A percentile compares a stretch with the other conserved stretches of the same genome.
These are phyloP conservation scores for Chytriomyces sp. DNA, from an alignment of 192 early-diverging fungal genomes.

Conservation along the genomic window DNA sequence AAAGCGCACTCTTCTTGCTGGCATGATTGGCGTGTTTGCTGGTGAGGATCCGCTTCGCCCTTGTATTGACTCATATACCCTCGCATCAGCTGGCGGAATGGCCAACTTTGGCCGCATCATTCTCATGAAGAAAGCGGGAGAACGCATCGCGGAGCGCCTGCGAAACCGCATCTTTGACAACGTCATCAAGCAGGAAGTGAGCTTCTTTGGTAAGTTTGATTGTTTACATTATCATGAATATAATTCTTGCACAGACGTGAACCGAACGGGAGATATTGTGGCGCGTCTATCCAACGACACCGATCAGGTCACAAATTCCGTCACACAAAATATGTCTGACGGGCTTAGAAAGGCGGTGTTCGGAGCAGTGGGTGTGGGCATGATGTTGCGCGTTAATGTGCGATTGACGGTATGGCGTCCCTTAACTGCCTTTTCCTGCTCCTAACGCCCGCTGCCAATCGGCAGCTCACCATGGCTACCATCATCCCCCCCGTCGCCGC, in stretches of 20 bases:
- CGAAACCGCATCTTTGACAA: slow-evolving; percentile 34
- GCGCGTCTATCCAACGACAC: slow-evolving; percentile 79
- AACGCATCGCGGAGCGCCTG: slow-evolving; percentile 41
- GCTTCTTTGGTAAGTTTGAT: slow-evolving; percentile 28
- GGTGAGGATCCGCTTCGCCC: too few species aligned
- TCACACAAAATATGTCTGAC: slow-evolving; percentile 75
- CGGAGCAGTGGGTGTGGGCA: too few species aligned
- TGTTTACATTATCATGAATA: neutral
- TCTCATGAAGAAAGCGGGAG: slow-evolving; percentile 38
- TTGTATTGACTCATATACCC: too few species aligned
- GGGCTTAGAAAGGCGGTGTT: too few species aligned
- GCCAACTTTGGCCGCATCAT: slow-evolving; percentile 45
- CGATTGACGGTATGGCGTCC: slow-evolving; percentile 12
- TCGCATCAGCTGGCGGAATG: slow-evolving; percentile 40
- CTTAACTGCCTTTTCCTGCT: too few species aligned
- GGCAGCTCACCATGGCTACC: slow-evolving; percentile 63
- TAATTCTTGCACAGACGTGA: slow-evolving; percentile 45
- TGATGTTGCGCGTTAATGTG: slow-evolving; percentile 50
- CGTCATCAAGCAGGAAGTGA: slow-evolving; percentile 44
- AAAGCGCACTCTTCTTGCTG: too few species aligned
- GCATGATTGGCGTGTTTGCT: too few species aligned
- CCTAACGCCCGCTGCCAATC: too few species aligned
- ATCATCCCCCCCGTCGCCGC: slow-evolving; percentile 74
- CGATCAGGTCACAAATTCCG: slow-evolving; percentile 69
- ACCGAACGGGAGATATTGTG: slow-evolving; percentile 77